Evolutionary conservation across 805 yeast species (phyloP).

Genomic region (Hanseniaspora thailandica): DNA sequence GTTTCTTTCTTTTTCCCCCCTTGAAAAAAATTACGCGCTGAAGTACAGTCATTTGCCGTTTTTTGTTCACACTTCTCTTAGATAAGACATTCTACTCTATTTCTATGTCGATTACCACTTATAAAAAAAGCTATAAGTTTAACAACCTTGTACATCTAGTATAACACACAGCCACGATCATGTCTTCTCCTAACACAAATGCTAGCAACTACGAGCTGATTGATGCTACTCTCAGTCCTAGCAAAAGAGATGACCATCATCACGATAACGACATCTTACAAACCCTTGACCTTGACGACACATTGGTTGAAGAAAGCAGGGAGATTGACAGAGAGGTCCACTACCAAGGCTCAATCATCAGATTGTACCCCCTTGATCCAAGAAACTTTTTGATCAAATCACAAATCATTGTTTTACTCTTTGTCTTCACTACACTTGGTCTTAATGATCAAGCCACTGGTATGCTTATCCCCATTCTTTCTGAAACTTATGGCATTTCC

Average conservation of each 20-base stretch:
- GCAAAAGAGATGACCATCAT: slow-evolving; percentile 3
- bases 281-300: not conserved
- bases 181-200: not conserved
- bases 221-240: not conserved
- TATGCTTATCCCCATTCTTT: slow-evolving; percentile 26
- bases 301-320: not conserved
- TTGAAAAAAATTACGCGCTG: too few species aligned
- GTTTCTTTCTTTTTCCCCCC: too few species aligned
- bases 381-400: not conserved
- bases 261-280: not conserved
- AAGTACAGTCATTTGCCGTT: too few species aligned
- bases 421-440: slow-evolving; percentile 25
- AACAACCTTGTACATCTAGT: too few species aligned
- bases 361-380: slow-evolving; percentile 9
- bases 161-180: not conserved
- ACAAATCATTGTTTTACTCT: not conserved
- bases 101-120: too few species aligned
- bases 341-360: not conserved
- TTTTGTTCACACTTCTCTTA: too few species aligned
- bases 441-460: slow-evolving; percentile 29
- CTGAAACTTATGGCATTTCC: slow-evolving; percentile 22
- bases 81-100: too few species aligned
- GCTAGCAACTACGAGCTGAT: not conserved
- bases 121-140: too few species aligned
- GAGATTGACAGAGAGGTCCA: not conserved